phyloP scores from a whole-genome alignment of 2,329 filamentous ascomycete genomes.

The Colletotrichum agaves region DNA sequence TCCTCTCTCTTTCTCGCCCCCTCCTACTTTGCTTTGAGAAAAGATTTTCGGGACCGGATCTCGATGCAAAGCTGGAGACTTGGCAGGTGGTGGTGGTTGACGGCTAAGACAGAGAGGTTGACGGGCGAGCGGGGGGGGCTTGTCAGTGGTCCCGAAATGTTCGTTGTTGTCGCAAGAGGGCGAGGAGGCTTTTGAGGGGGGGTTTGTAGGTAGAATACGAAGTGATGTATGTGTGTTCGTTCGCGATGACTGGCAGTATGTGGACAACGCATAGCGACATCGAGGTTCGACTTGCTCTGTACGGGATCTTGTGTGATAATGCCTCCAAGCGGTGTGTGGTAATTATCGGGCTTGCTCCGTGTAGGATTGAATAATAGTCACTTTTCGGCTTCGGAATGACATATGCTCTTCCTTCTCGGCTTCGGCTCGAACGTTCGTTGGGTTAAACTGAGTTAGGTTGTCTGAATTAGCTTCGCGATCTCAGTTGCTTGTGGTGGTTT shows the following conservation, averaged over 20 bases:
- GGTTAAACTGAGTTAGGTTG: too few relatives aligned
- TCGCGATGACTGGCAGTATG: not conserved
- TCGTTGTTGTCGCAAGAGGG: not conserved
- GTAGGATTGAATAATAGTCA: too few relatives aligned
- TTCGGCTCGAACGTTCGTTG: too few relatives aligned
- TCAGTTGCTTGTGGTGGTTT: too few relatives aligned
- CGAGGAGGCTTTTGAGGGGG: not conserved
- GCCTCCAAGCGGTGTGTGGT: too few relatives aligned
- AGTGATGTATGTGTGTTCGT: not conserved
- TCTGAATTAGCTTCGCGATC: too few relatives aligned
- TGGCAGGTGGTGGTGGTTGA: not conserved
- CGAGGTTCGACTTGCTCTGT: not conserved
- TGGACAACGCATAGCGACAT: too few relatives aligned
- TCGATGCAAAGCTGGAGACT: not conserved
- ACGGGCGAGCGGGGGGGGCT: too few relatives aligned
- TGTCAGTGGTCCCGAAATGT: not conserved
- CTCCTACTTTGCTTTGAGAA: not conserved
- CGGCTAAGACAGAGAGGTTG: too few relatives aligned
- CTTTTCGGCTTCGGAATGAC: too few relatives aligned
- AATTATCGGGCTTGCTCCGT: not conserved
- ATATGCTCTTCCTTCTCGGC: too few relatives aligned
- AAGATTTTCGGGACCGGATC: not conserved
- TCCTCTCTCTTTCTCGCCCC: too few relatives aligned
- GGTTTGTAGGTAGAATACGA: not conserved
- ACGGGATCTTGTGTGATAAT: not conserved